Percentiles rank a stretch among this genome's conserved stretches.
These are phyloP conservation scores for Aspergillus campestris DNA, from an alignment of 495 filamentous ascomycete genomes.

Conservation along the genomic window DNA sequence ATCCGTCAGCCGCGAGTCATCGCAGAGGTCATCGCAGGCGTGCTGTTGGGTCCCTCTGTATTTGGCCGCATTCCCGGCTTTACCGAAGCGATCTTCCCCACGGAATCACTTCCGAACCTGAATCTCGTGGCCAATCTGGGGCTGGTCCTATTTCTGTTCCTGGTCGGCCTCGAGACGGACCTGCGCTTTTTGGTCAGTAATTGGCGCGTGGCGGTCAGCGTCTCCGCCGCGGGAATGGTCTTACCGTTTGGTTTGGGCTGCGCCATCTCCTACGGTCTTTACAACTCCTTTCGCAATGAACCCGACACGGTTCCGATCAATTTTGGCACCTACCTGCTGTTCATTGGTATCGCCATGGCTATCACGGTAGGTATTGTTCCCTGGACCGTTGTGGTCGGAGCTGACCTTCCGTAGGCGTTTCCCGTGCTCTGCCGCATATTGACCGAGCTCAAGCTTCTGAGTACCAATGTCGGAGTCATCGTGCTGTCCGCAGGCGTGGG, in stretches of 20 bases:
- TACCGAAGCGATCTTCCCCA: conserved; percentile 66
- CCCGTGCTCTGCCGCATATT: conserved; percentile 92
- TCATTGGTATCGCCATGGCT: conserved; percentile 88
- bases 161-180: conserved; percentile 90
- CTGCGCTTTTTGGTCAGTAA: conserved; percentile 76
- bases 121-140: conserved; percentile 84
- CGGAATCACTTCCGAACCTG: conserved; percentile 62
- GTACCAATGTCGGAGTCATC: conserved; percentile 79
- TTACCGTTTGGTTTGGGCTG: conserved; percentile 63
- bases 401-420: conserved; percentile 53
- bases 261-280: conserved; percentile 81
- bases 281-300: conserved; percentile 66
- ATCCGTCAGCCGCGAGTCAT: conserved; percentile 89
- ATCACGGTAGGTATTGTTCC: conserved; percentile 56
- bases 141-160: conserved; percentile 82
- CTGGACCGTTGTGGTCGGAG: not conserved
- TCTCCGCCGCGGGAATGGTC: conserved; percentile 78
- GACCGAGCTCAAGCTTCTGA: conserved; percentile 82
- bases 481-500: conserved; percentile 90
- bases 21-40: conserved; percentile 90
- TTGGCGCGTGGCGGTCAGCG: conserved; percentile 76
- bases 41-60: conserved; percentile 81
- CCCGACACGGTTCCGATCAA: conserved; percentile 50
- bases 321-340: conserved; percentile 82
- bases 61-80: conserved; percentile 81